These are phyloP conservation scores for Metschnikowia baotianmanensis DNA, from an alignment of 805 yeast genomes.

Conservation along the genomic window DNA sequence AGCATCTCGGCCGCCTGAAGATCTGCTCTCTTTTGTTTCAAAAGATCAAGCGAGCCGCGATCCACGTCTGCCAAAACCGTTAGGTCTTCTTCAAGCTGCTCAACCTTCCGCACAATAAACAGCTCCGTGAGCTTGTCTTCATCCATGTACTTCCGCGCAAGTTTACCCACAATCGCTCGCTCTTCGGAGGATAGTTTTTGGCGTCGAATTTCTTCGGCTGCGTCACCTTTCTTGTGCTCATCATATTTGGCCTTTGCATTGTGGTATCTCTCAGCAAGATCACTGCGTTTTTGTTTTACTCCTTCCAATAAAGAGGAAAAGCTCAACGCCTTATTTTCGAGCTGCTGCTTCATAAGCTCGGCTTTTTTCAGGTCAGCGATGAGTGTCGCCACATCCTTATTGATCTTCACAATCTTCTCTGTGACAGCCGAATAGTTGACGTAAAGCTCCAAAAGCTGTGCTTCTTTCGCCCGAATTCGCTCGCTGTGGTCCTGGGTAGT, in stretches of 20 bases:
- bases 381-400: constrained; percentile 7
- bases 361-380: constrained; percentile 12
- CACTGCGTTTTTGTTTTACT: constrained; percentile 26
- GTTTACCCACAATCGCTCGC: constrained; percentile 34
- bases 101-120: constrained; percentile 39
- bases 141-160: constrained; percentile 38
- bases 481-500: constrained; percentile 41
- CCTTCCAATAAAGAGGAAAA: constrained; percentile 23
- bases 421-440: constrained; percentile 19
- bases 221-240: constrained; percentile 39
- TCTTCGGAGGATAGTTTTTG: constrained; percentile 40
- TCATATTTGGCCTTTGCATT: constrained; percentile 34
- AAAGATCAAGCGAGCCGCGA: constrained; percentile 36
- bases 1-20: constrained; percentile 32
- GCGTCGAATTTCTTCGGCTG: constrained; percentile 35
- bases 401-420: constrained; percentile 20
- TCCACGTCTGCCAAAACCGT: constrained; percentile 38
- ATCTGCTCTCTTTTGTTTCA: constrained; percentile 36
- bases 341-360: constrained; percentile 14
- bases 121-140: constrained; percentile 37
- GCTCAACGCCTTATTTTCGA: constrained; percentile 15
- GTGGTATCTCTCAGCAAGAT: constrained; percentile 31
- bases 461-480: constrained; percentile 34
- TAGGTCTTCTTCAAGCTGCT: constrained; percentile 46
- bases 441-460: constrained; percentile 23